Evolutionary conservation across 139 green algal species (phyloP).

Genomic region (Penium margaritaceum): DNA sequence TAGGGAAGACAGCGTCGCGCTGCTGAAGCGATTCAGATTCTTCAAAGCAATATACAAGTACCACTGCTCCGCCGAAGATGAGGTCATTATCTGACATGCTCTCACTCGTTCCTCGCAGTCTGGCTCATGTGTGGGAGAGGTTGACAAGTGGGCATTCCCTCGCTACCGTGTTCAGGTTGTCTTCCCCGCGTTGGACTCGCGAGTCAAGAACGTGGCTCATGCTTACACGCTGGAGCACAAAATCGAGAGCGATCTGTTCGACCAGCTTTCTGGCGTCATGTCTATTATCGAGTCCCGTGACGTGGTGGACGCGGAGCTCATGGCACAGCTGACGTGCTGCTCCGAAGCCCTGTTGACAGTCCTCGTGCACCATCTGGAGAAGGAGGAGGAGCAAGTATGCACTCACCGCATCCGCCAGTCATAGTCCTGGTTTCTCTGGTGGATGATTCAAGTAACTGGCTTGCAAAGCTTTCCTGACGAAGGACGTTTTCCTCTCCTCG

Average conservation of each 20-base stretch:
- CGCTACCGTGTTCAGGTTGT: too few relatives aligned
- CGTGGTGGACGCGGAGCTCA: slow-evolving; percentile 25
- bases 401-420: too few relatives aligned
- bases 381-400: slow-evolving; percentile 83
- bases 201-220: slow-evolving; percentile 39
- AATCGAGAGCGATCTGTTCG: slow-evolving; percentile 71
- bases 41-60: slow-evolving; percentile 40
- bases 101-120: too few relatives aligned
- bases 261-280: slow-evolving; percentile 63
- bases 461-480: not conserved
- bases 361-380: slow-evolving; percentile 81
- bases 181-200: slow-evolving; percentile 52
- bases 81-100: slow-evolving; percentile 34
- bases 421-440: not conserved
- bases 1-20: slow-evolving; percentile 11
- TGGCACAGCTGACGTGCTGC: slow-evolving; percentile 43
- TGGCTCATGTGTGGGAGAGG: too few relatives aligned
- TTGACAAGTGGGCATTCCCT: too few relatives aligned
- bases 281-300: not conserved
- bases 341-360: slow-evolving; percentile 68
- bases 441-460: not conserved
- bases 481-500: not conserved
- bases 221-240: slow-evolving; percentile 39
- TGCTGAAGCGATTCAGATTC: slow-evolving; percentile 35
- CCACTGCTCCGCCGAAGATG: slow-evolving; percentile 44